These are phyloP conservation scores for Apophysomyces trapeziformis DNA, from an alignment of 371 early-diverging fungal genomes.

Conservation along the genomic window DNA sequence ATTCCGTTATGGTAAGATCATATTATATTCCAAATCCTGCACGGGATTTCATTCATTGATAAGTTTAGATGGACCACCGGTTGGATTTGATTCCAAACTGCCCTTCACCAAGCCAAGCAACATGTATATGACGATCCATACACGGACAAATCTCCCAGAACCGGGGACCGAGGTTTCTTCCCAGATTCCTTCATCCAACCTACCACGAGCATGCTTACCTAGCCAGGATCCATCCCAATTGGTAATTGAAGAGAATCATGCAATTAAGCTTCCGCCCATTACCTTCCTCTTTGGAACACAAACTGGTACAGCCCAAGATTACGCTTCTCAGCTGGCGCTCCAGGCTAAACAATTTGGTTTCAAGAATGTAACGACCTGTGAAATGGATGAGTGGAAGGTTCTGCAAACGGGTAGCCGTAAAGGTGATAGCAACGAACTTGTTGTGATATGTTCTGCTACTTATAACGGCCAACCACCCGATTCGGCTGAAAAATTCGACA, in stretches of 20 bases:
- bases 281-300: slow-evolving; percentile 47
- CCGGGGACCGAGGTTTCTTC: too few species aligned
- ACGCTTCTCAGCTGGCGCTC: slow-evolving; percentile 34
- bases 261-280: slow-evolving; percentile 20
- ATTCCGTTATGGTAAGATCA: slow-evolving; percentile 21
- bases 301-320: slow-evolving; percentile 47
- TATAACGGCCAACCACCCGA: slow-evolving; percentile 69
- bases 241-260: too few species aligned
- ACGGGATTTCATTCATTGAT: too few species aligned
- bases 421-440: slow-evolving; percentile 24
- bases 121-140: too few species aligned
- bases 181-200: too few species aligned
- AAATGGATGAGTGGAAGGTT: slow-evolving; percentile 38
- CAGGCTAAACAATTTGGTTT: slow-evolving; percentile 41
- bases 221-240: too few species aligned
- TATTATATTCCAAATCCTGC: too few species aligned
- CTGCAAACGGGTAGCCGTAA: slow-evolving; percentile 19
- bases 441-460: slow-evolving; percentile 50
- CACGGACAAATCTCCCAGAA: too few species aligned
- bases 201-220: too few species aligned
- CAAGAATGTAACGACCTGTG: slow-evolving; percentile 23
- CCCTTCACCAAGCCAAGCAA: too few species aligned
- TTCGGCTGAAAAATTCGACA: slow-evolving; percentile 55
- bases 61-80: too few species aligned
- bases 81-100: too few species aligned